Base-by-base conservation (phyloP, 2,329 filamentous ascomycete genomes). In the Colletotrichum falcatum region DNA sequence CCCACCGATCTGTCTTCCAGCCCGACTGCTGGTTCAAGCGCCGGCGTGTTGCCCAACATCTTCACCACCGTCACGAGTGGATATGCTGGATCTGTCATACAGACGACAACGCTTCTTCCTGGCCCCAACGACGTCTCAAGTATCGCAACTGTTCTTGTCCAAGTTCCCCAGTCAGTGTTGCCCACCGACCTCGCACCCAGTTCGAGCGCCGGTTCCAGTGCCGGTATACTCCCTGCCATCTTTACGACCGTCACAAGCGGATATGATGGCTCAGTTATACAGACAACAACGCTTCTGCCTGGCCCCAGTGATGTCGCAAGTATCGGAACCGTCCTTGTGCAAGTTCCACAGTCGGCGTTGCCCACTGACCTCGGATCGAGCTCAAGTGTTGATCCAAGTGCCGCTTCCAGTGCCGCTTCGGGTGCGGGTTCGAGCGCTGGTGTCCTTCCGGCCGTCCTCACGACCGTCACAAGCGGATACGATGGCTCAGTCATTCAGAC, bases 401-500 rank as follows among this genome's bases (percentile, higher is more conserved):
- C n/a, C n/a, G 14, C 14, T 39, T 18, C 37, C 1, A 6, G 37
- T 39, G 14, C 37, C 14, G 37, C 14, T 39, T 18, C 37, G 9
- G 18, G 37, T 18, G 37, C 37, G 9, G 9, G 35, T 37, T 14
- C 11, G 9, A 14, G 35, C 9, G 35, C 35, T 5, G 37, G 37
- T 3, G 37, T 39, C 14, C 4, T 39, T 12, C 37, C 37, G 1
- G 37, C 3, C 37, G 18, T 39, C 37, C 18, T 39, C 16, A 66
- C 54, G 4, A 60, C 48, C 3, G 39, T 67, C 7, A 61, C 49
- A 7, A 68, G 56, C 12, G 67, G 44, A 1, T 68, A 61, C 16
- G 16, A 18, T n/a, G 68, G 68, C 33, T 67, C 65, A 2, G 26
- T 68, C 1, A 33, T 44, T 23, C 61, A 49, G 30, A 68, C 65